Evolutionary conservation across 1,139 yeast species (phyloP).

Genomic region (Saccharomyces hybrid): DNA sequence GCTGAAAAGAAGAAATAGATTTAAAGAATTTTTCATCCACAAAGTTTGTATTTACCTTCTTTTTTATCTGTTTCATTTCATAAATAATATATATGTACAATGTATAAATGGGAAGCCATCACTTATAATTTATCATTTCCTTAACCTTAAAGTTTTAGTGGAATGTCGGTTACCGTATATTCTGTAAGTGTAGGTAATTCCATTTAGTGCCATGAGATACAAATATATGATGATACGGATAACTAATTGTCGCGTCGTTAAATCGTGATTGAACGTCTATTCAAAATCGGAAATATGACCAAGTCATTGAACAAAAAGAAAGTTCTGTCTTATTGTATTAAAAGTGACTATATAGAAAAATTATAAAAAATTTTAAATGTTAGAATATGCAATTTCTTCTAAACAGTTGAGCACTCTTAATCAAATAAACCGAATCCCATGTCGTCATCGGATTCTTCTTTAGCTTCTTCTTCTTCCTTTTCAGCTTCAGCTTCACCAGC

Average conservation of each 20-base stretch:
- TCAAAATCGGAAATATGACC: no score
- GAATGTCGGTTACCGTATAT: not conserved
- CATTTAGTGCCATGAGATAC: no score
- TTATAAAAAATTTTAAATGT: conserved; percentile 2
- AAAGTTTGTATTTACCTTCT: conserved; percentile 8
- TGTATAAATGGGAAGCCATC: conserved; percentile 30
- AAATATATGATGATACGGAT: no score
- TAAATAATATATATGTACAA: conserved; percentile 18
- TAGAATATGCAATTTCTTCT: conserved; percentile 1
- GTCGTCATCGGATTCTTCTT: conserved; percentile 61
- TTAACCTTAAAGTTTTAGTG: conserved; percentile 1
- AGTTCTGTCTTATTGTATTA: conserved; percentile 5
- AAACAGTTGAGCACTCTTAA: conserved; percentile 34
- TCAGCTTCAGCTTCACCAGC: conserved; percentile 52
- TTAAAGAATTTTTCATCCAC: conserved; percentile 5
- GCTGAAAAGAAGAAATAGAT: conserved; percentile 94
- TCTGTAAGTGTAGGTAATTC: not conserved
- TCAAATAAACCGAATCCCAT: conserved; percentile 86
- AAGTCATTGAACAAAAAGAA: not conserved
- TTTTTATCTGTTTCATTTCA: conserved; percentile 12
- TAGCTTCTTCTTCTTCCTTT: conserved; percentile 48
- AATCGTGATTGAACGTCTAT: no score
- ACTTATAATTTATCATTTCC: conserved; percentile 17
- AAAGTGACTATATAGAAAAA: conserved; percentile 8
- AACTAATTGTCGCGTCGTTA: no score